Conservation (phyloP, 148 eudicot species). For the Arctostaphylos glauca region DNA sequence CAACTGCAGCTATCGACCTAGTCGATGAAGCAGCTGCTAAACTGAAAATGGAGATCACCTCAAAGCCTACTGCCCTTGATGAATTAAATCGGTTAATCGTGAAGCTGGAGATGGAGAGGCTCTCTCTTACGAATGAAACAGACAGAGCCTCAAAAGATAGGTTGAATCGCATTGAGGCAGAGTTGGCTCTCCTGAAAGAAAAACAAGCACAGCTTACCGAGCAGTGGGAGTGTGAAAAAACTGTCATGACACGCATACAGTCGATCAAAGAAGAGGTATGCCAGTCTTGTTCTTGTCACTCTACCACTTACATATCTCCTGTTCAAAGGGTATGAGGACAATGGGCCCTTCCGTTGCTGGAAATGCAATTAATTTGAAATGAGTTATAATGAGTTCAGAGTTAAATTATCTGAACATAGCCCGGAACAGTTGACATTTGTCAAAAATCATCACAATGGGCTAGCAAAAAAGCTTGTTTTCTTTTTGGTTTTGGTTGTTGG, state of each 20-base stretch:
- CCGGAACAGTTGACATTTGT: neutral
- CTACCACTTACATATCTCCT: neutral
- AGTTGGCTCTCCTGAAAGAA: slow-evolving; percentile 65
- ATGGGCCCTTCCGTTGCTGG: neutral
- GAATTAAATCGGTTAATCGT: slow-evolving; percentile 83
- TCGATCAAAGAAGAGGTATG: slow-evolving; percentile 95
- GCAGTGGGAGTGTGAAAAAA: slow-evolving; percentile 94
- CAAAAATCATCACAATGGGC: neutral
- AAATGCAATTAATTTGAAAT: neutral
- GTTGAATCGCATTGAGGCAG: slow-evolving; percentile 77
- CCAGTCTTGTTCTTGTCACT: neutral
- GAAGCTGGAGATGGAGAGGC: slow-evolving; percentile 92
- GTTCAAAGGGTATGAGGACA: neutral
- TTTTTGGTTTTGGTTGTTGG: no score
- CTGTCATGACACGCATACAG: slow-evolving; percentile 82
- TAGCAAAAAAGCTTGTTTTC: neutral
- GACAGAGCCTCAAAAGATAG: slow-evolving; percentile 91
- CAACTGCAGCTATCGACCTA: slow-evolving; percentile 63
- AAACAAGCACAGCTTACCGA: slow-evolving; percentile 69
- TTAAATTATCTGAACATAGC: neutral
- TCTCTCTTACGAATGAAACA: slow-evolving; percentile 83
- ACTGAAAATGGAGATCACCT: slow-evolving; percentile 95
- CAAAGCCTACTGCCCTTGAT: slow-evolving; percentile 93
- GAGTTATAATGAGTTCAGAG: neutral
- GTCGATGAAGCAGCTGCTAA: slow-evolving; percentile 95